Evolutionary conservation across 345 rosid genomes (phyloP).

Genomic region (Acer yangbiense): DNA sequence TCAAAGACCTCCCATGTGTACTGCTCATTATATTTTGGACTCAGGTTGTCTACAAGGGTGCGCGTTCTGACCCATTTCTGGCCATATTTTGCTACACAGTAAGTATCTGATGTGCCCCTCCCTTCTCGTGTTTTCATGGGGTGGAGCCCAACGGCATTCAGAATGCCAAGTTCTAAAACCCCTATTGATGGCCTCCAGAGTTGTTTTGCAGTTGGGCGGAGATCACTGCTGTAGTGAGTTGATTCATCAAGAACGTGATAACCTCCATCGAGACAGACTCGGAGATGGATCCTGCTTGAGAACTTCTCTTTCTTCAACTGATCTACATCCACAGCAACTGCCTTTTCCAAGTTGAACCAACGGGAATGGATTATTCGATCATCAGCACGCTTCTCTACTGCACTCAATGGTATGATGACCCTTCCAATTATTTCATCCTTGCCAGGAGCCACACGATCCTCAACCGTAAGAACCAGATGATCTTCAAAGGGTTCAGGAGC

Average conservation of each 20-base stretch:
- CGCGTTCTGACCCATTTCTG: constrained; percentile 96
- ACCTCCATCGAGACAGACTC: constrained; percentile 97
- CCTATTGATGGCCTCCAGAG: constrained; percentile 92
- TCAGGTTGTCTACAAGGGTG: constrained; percentile 79
- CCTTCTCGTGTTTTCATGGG: constrained; percentile 96
- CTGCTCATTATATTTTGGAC: constrained; percentile 91
- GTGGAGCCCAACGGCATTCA: constrained; percentile 82
- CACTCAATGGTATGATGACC: constrained; percentile 57
- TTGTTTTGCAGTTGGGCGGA: constrained; percentile 91
- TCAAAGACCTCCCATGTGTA: constrained; percentile 98
- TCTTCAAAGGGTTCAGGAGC: constrained; percentile 96
- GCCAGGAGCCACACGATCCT: constrained; percentile 78
- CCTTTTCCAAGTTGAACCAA: constrained; percentile 90
- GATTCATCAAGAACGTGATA: constrained; percentile 97
- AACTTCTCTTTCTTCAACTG: constrained; percentile 87
- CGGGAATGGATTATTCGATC: constrained; percentile 69
- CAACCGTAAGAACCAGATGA: constrained; percentile 74
- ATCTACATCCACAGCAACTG: constrained; percentile 72
- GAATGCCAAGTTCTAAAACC: constrained; percentile 83
- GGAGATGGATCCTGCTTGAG: constrained; percentile 80
- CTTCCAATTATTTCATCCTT: constrained; percentile 90
- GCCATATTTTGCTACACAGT: constrained; percentile 95
- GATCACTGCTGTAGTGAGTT: constrained; percentile 95
- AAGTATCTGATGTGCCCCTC: constrained; percentile 85
- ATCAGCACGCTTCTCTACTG: constrained; percentile 81